phyloP scores from a whole-genome alignment of 2,329 filamentous ascomycete genomes.

The Colletotrichum godetiae region DNA sequence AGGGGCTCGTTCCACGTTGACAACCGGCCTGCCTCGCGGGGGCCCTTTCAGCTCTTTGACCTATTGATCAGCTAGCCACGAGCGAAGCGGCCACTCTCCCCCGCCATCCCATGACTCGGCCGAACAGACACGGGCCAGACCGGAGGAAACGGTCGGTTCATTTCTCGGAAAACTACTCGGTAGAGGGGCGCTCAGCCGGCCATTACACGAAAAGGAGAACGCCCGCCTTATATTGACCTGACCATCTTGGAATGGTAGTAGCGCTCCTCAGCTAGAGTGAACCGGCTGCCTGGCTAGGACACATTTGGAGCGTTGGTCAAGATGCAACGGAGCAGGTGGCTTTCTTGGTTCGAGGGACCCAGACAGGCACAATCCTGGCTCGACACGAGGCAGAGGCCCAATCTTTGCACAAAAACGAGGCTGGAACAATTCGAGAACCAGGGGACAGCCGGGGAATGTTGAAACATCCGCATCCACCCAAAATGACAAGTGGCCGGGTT shows the following conservation, averaged over 20 bases:
- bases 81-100: not conserved
- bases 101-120: conserved; percentile 14
- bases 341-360: not conserved
- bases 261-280: not conserved
- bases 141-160: conserved; percentile 10
- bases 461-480: conserved; percentile 25
- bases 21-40: conserved; percentile 7
- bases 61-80: not conserved
- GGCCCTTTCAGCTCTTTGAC: not conserved
- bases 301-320: not conserved
- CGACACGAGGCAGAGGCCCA: conserved; percentile 18
- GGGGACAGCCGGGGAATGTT: conserved; percentile 22
- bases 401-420: not conserved
- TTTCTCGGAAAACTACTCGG: not conserved
- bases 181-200: not conserved
- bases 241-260: not conserved
- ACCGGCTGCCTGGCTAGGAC: not conserved
- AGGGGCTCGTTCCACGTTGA: conserved; percentile 16
- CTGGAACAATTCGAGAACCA: conserved; percentile 25
- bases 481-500: conserved; percentile 27
- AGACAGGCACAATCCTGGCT: conserved; percentile 16
- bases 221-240: not conserved
- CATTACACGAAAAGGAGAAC: not conserved
- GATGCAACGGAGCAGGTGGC: not conserved
- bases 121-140: conserved; percentile 3